These are phyloP conservation scores for Telfairia occidentalis DNA, from an alignment of 331 rosid genomes.

Conservation along the genomic window DNA sequence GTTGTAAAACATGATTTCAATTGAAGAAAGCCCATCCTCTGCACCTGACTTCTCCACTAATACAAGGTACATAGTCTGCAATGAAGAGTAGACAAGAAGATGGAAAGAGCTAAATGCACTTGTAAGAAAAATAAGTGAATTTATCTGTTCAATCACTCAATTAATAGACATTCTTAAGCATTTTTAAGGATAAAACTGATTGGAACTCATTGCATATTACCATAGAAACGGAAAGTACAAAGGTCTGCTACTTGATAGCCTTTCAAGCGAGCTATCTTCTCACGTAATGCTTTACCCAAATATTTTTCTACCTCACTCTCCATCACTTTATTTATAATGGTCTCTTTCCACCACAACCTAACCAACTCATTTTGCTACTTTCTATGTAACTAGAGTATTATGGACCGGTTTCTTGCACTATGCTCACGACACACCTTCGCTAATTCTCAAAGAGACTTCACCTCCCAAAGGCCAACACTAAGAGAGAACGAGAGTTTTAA, in stretches of 20 bases:
- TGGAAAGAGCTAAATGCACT: slow-evolving; percentile 5
- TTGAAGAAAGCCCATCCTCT: slow-evolving; percentile 80
- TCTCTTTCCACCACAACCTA: background rate
- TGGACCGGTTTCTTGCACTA: no score
- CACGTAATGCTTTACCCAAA: background rate
- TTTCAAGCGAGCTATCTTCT: background rate
- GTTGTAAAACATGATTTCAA: slow-evolving; percentile 93
- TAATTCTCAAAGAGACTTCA: no score
- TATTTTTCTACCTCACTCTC: background rate
- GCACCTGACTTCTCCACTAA: slow-evolving; percentile 95
- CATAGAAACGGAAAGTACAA: background rate
- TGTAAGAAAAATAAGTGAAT: background rate
- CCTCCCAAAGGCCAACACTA: no score
- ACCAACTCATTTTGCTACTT: background rate
- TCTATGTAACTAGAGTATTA: no score
- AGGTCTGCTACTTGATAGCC: background rate
- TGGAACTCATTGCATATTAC: background rate
- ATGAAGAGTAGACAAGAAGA: slow-evolving; percentile 9
- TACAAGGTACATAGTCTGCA: slow-evolving; percentile 96
- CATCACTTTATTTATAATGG: background rate
- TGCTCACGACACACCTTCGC: no score
- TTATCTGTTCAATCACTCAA: background rate
- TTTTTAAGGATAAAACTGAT: background rate
- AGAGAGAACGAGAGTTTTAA: no score
- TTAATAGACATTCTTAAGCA: background rate